phyloP scores from a whole-genome alignment of 75 land plant species.

The Isoetes taiwanensis region DNA sequence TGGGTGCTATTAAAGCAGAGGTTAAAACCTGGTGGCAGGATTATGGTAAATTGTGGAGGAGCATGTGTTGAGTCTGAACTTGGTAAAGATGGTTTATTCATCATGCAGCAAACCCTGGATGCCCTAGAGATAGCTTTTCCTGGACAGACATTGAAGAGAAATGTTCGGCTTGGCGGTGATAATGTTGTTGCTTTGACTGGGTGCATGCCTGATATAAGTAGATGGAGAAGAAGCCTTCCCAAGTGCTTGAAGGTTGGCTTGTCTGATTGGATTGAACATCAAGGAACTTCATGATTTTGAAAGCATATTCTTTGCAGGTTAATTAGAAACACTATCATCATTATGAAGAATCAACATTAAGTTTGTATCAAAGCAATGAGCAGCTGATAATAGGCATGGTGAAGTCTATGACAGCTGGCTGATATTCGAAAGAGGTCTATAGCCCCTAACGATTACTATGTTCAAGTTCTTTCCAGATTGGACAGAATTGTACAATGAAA shows the following conservation, averaged over 20 bases:
- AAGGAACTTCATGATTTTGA: no score
- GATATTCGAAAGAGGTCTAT: no score
- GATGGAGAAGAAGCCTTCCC: not conserved
- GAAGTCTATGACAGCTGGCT: no score
- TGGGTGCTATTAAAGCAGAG: constrained; percentile 43
- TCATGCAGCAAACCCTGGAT: not conserved
- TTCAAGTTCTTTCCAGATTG: no score
- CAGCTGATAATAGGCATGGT: no score
- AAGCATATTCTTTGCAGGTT: no score
- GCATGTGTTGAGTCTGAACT: constrained; percentile 69
- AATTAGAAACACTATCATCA: no score
- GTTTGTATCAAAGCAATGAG: no score
- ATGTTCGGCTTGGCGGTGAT: not conserved
- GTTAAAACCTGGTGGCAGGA: constrained; percentile 46
- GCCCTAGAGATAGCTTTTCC: not conserved
- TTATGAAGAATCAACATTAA: no score
- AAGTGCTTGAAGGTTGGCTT: not conserved
- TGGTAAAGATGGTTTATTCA: not conserved
- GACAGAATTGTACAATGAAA: no score
- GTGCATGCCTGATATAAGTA: not conserved
- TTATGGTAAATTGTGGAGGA: constrained; percentile 92
- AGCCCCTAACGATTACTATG: no score
- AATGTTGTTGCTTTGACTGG: not conserved
- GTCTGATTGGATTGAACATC: no score
- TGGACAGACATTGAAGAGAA: not conserved